Evolutionary conservation across 2,329 filamentous ascomycete genomes (phyloP).

Genomic region (Ceratocystis cacaofunesta): DNA sequence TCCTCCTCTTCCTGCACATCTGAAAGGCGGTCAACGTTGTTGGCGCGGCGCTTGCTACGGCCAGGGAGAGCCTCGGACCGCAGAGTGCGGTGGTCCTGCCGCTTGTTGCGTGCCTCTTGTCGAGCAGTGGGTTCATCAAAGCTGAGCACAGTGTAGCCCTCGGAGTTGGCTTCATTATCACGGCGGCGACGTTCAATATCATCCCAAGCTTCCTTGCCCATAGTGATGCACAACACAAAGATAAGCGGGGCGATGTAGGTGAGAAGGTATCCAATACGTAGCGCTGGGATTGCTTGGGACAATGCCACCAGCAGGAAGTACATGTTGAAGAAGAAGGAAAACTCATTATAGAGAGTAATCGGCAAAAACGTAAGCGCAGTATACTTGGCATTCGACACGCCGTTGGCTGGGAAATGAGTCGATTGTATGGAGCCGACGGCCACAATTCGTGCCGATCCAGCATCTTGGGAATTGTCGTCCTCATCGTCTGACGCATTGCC

Average conservation of each 20-base stretch:
- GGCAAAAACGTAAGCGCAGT: conserved; percentile 89
- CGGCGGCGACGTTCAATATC: conserved; percentile 74
- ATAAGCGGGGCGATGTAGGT: conserved; percentile 87
- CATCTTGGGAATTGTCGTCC: conserved; percentile 42
- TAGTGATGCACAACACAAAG: conserved; percentile 80
- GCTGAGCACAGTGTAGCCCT: conserved; percentile 64
- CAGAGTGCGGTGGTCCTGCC: conserved; percentile 22
- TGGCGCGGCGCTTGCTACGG: conserved; percentile 14
- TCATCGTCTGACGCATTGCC: conserved; percentile 33
- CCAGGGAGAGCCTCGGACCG: conserved; percentile 29
- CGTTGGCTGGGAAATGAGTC: conserved; percentile 71
- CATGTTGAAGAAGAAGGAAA: conserved; percentile 99
- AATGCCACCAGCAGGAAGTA: conserved; percentile 93
- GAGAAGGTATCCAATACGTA: conserved; percentile 85
- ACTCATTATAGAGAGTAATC: conserved; percentile 91
- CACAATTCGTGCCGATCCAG: conserved; percentile 58
- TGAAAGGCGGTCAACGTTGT: conserved; percentile 30
- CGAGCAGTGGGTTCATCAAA: conserved; percentile 44
- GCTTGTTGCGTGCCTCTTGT: conserved; percentile 21
- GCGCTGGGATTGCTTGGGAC: conserved; percentile 76
- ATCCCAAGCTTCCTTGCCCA: conserved; percentile 91
- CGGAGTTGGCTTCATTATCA: conserved; percentile 88
- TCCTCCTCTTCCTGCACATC: conserved; percentile 59
- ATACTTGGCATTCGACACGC: conserved; percentile 95
- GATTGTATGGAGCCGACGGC: conserved; percentile 60